phyloP scores from a whole-genome alignment of 73 alveolate species.

The Symbiodinium natans region DNA sequence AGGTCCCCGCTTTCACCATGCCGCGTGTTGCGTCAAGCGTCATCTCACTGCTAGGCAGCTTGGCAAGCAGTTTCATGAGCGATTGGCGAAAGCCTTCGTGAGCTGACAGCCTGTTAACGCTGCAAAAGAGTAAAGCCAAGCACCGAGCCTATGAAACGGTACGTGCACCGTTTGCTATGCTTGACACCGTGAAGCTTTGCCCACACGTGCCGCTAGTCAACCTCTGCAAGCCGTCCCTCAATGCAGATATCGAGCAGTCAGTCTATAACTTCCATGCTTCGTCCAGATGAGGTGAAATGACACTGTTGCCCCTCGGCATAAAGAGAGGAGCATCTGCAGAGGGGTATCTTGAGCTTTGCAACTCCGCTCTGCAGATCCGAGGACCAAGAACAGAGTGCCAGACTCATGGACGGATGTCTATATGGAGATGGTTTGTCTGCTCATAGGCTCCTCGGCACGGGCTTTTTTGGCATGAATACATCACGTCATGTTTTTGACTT shows the following conservation, averaged over 20 bases:
- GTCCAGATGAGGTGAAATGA: conserved; percentile 9
- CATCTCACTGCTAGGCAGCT: conserved; percentile 30
- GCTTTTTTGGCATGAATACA: too few species aligned
- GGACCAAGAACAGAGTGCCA: conserved; percentile 74
- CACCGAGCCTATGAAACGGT: neutral
- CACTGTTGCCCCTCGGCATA: neutral
- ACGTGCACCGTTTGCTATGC: conserved; percentile 46
- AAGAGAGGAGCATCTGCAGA: neutral
- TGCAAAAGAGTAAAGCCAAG: neutral
- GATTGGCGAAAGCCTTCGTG: neutral
- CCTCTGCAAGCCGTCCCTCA: neutral
- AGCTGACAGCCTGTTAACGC: neutral
- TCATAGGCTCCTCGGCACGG: conserved; percentile 23
- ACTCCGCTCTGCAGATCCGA: neutral
- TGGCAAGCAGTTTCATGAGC: neutral
- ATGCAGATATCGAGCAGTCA: too few species aligned
- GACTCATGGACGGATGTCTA: conserved; percentile 80
- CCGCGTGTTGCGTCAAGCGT: conserved; percentile 61
- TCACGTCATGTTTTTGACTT: too few species aligned
- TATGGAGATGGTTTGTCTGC: conserved; percentile 41
- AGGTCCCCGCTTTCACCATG: conserved; percentile 74
- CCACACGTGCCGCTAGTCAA: neutral
- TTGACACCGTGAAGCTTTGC: neutral
- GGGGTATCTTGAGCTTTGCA: neutral
- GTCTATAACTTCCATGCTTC: too few species aligned